Evolutionary conservation across 352 stramenopile genomes (phyloP), one percentile per base, ranked within the genome.

Genomic region (Phytopythium mirpurense): DNA sequence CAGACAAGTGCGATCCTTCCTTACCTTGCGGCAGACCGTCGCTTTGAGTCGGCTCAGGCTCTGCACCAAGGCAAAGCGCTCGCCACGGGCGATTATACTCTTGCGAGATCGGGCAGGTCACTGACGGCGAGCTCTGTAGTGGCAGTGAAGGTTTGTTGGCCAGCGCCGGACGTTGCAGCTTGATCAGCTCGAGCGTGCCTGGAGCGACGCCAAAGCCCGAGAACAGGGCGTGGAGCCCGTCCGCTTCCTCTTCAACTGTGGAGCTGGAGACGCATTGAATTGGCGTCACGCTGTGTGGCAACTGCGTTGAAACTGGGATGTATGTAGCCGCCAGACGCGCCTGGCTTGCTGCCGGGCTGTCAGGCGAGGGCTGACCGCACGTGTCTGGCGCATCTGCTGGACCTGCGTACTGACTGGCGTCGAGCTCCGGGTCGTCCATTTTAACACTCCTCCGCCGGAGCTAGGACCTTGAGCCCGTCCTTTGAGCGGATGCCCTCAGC

Each of bases 51-150:
- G 12, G 35, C 19, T 37, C 31, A 34, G 26, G 9, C 1, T 34
- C 31, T 11, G 16, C 26, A 2, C 3, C 34, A 35, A 29, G 62
- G n/a, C 23, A 56, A 23, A 80, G 48, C 2, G 70, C 65, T 34
- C 59, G 59, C 72, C 70, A 80, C 2, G 57, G 43, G 14, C 67
- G 52, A 34, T 47, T 62, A 49, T 77, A 80, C 21, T 78, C 72
- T 0, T 69, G 61, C 12, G 76, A 54, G 31, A 83, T 77, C 0
- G 65, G 67, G 5, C 67, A 61, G 12, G 63, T 40, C 5, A 46
- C 31, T 21, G 55, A 54, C 0, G 62, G 54, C 0, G 59, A 51
- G 5, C 59, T 54, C 4, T 60, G 58, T 2, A 81, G 32, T 16
- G 70, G 70, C 0, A 77, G 36, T 18, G 48, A 19, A 38, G 65